Evolutionary conservation across 805 yeast genomes (phyloP).

Genomic region (Metschnikowia gelsemii): DNA sequence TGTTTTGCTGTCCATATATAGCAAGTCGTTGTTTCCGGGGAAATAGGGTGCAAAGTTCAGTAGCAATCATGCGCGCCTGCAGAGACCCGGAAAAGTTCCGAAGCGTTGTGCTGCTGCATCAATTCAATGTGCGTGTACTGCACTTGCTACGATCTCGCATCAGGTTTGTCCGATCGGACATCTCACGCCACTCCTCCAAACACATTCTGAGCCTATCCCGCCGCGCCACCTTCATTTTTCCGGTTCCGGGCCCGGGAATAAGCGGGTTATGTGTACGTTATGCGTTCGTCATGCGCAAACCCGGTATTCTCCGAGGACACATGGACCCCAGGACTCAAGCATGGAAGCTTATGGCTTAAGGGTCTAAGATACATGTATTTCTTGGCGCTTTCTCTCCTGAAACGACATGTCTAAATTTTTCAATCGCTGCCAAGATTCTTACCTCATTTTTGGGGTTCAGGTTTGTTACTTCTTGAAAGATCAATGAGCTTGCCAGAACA

Average conservation of each 20-base stretch:
- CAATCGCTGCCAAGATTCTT: too few relatives aligned
- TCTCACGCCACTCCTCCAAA: neutral
- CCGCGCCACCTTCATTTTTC: conserved; percentile 1
- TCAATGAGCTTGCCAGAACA: too few relatives aligned
- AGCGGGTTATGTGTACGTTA: too few relatives aligned
- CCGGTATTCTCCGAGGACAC: too few relatives aligned
- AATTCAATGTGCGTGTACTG: neutral
- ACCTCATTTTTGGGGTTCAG: too few relatives aligned
- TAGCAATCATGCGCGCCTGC: conserved; percentile 1
- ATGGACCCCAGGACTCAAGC: too few relatives aligned
- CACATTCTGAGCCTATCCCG: neutral
- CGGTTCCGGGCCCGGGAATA: neutral
- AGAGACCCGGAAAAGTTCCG: conserved; percentile 10
- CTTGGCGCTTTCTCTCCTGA: too few relatives aligned
- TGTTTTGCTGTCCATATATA: neutral
- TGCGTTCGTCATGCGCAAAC: too few relatives aligned
- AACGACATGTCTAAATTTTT: too few relatives aligned
- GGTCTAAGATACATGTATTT: too few relatives aligned
- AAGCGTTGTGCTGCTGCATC: conserved; percentile 6
- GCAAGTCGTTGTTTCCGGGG: conserved; percentile 1
- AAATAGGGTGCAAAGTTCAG: conserved; percentile 1
- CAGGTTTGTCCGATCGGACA: conserved; percentile 7
- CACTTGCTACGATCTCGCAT: neutral
- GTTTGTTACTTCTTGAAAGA: too few relatives aligned
- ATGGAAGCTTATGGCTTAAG: too few relatives aligned